Conservation (phyloP, 2,329 filamentous ascomycete genomes). For the Fusarium sp. region DNA sequence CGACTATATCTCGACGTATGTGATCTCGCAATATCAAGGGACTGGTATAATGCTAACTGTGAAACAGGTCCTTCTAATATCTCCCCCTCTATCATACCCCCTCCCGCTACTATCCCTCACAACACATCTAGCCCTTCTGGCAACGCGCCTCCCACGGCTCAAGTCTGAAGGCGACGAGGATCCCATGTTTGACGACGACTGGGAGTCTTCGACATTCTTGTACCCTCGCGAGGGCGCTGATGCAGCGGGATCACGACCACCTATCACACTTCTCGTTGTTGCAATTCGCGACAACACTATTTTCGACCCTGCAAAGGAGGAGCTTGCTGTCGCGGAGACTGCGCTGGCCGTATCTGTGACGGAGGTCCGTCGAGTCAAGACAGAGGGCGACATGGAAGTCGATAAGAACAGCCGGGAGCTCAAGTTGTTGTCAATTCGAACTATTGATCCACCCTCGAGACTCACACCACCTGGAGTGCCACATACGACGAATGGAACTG, state of each 20-base stretch:
- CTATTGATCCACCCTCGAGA: constrained; percentile 79
- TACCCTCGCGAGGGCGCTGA: constrained; percentile 67
- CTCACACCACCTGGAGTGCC: constrained; percentile 77
- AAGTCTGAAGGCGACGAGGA: constrained; percentile 95
- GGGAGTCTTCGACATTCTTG: constrained; percentile 83
- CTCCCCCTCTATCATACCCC: constrained; percentile 91
- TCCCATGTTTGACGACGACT: constrained; percentile 97
- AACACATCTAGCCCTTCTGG: constrained; percentile 90
- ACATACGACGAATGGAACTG: constrained; percentile 64
- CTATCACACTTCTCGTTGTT: constrained; percentile 91
- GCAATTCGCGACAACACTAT: constrained; percentile 88
- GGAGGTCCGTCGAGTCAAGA: constrained; percentile 50
- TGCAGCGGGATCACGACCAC: constrained; percentile 67
- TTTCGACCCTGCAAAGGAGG: constrained; percentile 91
- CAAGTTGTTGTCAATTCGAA: constrained; percentile 75
- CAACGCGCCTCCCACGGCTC: constrained; percentile 83
- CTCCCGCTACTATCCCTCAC: constrained; percentile 92
- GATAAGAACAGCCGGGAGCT: constrained; percentile 59
- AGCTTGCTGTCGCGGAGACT: constrained; percentile 91
- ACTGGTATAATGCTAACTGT: neutral
- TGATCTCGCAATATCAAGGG: constrained; percentile 26
- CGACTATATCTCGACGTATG: constrained; percentile 92
- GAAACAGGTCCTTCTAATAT: constrained; percentile 85
- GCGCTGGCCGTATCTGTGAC: constrained; percentile 87
- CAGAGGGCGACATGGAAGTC: constrained; percentile 53